A percentile compares a stretch with the other conserved stretches of the same genome.
These are phyloP conservation scores for Climacium dendroides DNA, from an alignment of 225 moss, liverwort and hornwort species.

Conservation along the genomic window DNA sequence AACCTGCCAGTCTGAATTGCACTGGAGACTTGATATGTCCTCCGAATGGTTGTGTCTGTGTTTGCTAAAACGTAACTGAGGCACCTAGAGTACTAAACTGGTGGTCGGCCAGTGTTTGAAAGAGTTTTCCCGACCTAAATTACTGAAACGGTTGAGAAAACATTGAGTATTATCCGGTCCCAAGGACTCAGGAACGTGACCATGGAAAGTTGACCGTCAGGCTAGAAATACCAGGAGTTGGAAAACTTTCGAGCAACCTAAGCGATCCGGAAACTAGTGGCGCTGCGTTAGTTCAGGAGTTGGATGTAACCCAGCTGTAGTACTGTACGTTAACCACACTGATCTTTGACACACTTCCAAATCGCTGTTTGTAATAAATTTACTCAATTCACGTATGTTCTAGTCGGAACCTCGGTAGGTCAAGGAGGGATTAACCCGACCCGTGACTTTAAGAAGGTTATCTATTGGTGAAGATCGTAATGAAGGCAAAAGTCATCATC, in stretches of 20 bases:
- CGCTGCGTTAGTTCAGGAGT: too few species aligned
- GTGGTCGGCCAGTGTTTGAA: not conserved
- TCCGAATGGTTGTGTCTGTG: not conserved
- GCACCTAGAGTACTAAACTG: not conserved
- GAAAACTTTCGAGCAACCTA: not conserved
- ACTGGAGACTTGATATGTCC: not conserved
- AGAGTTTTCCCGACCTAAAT: not conserved
- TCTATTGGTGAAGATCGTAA: not conserved
- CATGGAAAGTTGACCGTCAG: not conserved
- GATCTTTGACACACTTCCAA: not conserved
- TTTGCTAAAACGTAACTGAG: not conserved
- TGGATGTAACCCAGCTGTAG: not conserved
- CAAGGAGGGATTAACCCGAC: not conserved
- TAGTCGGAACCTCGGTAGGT: not conserved
- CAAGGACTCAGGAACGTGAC: not conserved
- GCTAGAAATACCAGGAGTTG: not conserved
- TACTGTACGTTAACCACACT: not conserved
- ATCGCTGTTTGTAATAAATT: not conserved
- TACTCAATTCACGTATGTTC: not conserved
- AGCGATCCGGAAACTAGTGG: not conserved
- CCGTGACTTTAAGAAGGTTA: not conserved
- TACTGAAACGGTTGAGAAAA: not conserved
- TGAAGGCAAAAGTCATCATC: not conserved
- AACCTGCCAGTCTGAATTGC: not conserved
- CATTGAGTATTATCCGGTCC: not conserved